Percentiles rank a stretch among this genome's conserved stretches.
Conservation (phyloP, 2,329 filamentous ascomycete genomes). For the Tolypocladium amazonense region DNA sequence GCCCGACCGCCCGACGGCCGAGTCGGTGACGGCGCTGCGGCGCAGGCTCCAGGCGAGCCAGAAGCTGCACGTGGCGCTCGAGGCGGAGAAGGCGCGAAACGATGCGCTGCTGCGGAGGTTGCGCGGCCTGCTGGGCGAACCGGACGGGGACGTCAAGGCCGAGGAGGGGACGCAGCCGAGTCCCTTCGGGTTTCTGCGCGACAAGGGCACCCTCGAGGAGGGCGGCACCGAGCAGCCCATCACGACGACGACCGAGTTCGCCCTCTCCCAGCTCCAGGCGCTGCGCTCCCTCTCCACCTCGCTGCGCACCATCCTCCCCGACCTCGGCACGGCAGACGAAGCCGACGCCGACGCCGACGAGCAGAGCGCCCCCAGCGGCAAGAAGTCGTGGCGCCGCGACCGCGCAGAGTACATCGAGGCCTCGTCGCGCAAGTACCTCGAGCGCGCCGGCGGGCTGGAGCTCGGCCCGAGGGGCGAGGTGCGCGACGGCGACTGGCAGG, state of each 20-base stretch:
- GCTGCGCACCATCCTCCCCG: slow-evolving; percentile 55
- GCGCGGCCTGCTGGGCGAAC: slow-evolving; percentile 29
- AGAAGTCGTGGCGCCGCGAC: slow-evolving; percentile 55
- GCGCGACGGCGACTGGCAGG: slow-evolving; percentile 54
- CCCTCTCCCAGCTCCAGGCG: slow-evolving; percentile 72
- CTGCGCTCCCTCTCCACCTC: slow-evolving; percentile 54
- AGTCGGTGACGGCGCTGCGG: slow-evolving; percentile 61
- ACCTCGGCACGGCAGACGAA: slow-evolving; percentile 30
- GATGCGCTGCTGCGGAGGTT: slow-evolving; percentile 58
- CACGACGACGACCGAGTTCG: slow-evolving; percentile 65
- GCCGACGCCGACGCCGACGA: slow-evolving; percentile 17
- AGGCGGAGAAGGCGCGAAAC: slow-evolving; percentile 62
- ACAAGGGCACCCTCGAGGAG: slow-evolving; percentile 38
- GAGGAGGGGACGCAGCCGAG: slow-evolving; percentile 1
- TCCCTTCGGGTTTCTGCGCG: slow-evolving; percentile 46
- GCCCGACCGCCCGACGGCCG: slow-evolving; percentile 41
- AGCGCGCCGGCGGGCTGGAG: slow-evolving; percentile 57
- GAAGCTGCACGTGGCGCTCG: slow-evolving; percentile 59
- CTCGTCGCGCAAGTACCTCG: slow-evolving; percentile 66
- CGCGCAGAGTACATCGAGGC: slow-evolving; percentile 75
- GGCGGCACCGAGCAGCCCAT: slow-evolving; percentile 46
- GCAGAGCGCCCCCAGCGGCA: slow-evolving; percentile 7
- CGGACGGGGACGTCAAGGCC: slow-evolving; percentile 8
- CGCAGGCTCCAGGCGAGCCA: slow-evolving; percentile 69
- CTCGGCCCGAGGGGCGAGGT: slow-evolving; percentile 50